Evolutionary conservation across 2,329 filamentous ascomycete genomes (phyloP), one percentile per base, ranked within the genome.

Genomic region (Alternaria triticina): DNA sequence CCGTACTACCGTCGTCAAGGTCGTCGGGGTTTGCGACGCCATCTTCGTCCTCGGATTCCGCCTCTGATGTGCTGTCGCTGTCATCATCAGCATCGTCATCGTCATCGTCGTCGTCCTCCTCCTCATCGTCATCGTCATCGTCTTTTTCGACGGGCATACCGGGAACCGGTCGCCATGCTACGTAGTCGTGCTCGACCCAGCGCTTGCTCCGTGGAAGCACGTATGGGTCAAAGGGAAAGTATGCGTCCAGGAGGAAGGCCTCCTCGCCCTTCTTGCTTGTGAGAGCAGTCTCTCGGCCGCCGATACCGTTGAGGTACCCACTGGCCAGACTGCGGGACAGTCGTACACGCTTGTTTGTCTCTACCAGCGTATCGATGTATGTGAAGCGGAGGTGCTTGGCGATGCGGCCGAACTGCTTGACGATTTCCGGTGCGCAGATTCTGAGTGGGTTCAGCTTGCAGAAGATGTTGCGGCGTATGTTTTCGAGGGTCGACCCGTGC

Each of bases 181-280:
- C 74, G 59, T 81, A 81, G 43, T 80, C 78, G 2, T 88, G 86
- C 66, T 94, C 91, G 12, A 99, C 82, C 96, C 96, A 98, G 62
- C 89, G 87, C 80, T 92, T 93, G 79, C 94, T 97, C 70, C 89
- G 85, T 1, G 94, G 94, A 54, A 99, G 84, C 74, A 95, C 91
- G 79, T 98, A 99, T 3, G 96, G 96, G 77, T 99, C 96, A 74
- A 99, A 99, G 0, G 96, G 96, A 75, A 98, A 99, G 79, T 97
- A 97, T 0, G 94, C 92, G 71, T 98, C 94, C 2, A 99, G 86
- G 79, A 97, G 91, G 74, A 95, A 90, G 74, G 89, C 91, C 66
- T 90, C 89, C 70, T 97, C 93, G 62, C 92, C 91, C 57, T 89
- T 86, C 71, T 84, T 84, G 57, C 77, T 78, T 10, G 79, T 82